Evolutionary conservation across 2,329 filamentous ascomycete genomes (phyloP), one percentile per base, ranked within the genome.

Genomic region (Xylaria multiplex): DNA sequence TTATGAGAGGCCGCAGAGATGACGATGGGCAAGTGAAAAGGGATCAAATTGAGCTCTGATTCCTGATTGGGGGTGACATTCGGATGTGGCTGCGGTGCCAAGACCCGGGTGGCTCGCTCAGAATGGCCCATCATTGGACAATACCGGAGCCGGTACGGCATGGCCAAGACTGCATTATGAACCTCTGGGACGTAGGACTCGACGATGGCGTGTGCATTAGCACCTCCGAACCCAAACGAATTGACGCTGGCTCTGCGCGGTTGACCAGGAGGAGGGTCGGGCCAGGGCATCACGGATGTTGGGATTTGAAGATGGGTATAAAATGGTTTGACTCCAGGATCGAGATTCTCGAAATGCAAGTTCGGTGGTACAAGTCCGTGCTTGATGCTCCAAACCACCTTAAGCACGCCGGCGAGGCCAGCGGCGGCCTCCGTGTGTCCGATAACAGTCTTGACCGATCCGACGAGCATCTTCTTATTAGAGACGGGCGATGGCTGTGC

Each of bases 391-490:
- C 81, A 73, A 0, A 83, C 69, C 0, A 80, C 78, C 69, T 83
- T 84, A 22, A 86, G 74, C 7, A 86, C 59, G 7, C 82, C 81
- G 0, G 84, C 83, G 16, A 86, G 71, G 0, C 84, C 84, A 2
- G 83, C 82, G 1, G 81, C 79, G 8, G 82, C 82, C 71, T 86
- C 84, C 0, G 81, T 81, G 68, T 86, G 84, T 19, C 84, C 84
- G 37, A 83, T 77, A 2, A 82, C 75, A 0, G 81, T 82, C 74
- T 82, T 83, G 61, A 81, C 70, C 0, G 80, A 82, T 2, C 81
- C 81, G 1, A 82, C 80, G 1, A 80, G 61, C 27, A 82, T 48
- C 48, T 75, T 77, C 2, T 67, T 13, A 49, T 7, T 19, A 1
- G 37, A 22, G 16, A 6, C 22, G 11, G 13, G 11, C 30, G 32